Base-by-base conservation (phyloP, 2,329 filamentous ascomycete species). In the Colletotrichum musae region DNA sequence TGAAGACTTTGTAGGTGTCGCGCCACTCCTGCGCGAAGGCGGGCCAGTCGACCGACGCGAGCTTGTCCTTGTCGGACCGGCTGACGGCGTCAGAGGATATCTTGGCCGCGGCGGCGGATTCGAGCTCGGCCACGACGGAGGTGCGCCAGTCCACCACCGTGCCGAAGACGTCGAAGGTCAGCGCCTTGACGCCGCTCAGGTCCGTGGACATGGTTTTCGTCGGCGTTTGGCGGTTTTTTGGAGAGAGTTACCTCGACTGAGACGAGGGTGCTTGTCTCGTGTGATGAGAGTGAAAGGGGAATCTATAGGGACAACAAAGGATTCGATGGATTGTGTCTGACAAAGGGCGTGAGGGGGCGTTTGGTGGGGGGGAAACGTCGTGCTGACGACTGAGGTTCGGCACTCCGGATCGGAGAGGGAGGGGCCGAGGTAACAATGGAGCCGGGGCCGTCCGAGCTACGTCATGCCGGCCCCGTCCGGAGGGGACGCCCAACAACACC, bases 61-160 rank as follows among this genome's bases (percentile, higher is more conserved):
- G 84, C 4, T 80, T 75, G 0, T 83, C 78, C 2, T 88, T 85
- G 2, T 53, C 48, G 5, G 47, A 45, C 6, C 91, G 77, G 47
- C 82, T 73, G 16, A 85, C 81, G 39, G 90, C 82, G 2, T 83
- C 81, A 0, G 56, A 24, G 3, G 0, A 18, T 15, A 76, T 75
- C 73, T 88, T 87, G 66, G 82, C 78, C 32, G 80, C 76, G 15
- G 88, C 86, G 47, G 85, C 84, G 12, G 83, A 76, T 26, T 80
- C 77, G 56, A 96, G 86, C 62, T 88, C 87, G 9, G 85, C 81
- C 15, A 85, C 88, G 21, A 96, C 88, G 2, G 89, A 89, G 47
- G 83, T 84, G 65, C 93, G 91, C 93, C 93, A 95, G 82, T 95
- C 87, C 53, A 96, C 93, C 71, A 91, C 89, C 1, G 94, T 96